A percentile compares a stretch with the other conserved stretches of the same genome.
Conservation (phyloP, 2,329 filamentous ascomycete species). For the Chaetomium sp. region DNA sequence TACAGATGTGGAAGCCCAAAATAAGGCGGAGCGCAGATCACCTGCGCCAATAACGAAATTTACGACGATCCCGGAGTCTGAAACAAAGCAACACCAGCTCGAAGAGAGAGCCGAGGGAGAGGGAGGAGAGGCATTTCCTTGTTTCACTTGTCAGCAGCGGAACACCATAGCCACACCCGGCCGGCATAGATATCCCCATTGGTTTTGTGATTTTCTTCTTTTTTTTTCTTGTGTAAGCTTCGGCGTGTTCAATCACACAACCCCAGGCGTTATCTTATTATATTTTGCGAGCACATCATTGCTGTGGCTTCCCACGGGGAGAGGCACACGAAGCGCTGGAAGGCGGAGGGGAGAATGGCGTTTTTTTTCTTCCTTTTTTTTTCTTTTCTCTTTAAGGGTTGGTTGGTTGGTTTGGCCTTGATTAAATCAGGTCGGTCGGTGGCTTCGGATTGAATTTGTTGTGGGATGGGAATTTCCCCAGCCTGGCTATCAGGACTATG, state of each 20-base stretch:
- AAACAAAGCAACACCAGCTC: slow-evolving; percentile 1
- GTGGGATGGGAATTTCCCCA: background rate
- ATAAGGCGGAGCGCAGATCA: background rate
- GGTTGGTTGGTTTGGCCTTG: background rate
- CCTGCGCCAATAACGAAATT: slow-evolving; percentile 24
- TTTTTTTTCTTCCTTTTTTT: background rate
- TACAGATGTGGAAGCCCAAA: background rate
- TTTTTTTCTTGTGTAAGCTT: background rate
- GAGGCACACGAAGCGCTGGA: slow-evolving; percentile 2
- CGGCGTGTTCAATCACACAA: background rate
- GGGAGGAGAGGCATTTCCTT: slow-evolving; percentile 1
- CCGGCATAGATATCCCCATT: slow-evolving; percentile 22
- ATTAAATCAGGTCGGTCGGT: background rate
- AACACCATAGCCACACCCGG: background rate
- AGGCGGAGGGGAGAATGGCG: slow-evolving; percentile 20
- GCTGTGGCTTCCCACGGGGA: background rate
- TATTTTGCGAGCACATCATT: slow-evolving; percentile 1
- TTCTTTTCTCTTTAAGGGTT: background rate
- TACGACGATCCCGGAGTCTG: slow-evolving; percentile 26
- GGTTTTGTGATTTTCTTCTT: background rate
- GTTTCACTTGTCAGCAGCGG: slow-evolving; percentile 2
- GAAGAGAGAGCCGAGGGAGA: background rate
- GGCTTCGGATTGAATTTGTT: background rate
- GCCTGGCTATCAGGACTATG: background rate
- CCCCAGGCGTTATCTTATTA: slow-evolving; percentile 9